Base-by-base conservation (phyloP, 805 yeast genomes). In the Candida parachauliodes region DNA sequence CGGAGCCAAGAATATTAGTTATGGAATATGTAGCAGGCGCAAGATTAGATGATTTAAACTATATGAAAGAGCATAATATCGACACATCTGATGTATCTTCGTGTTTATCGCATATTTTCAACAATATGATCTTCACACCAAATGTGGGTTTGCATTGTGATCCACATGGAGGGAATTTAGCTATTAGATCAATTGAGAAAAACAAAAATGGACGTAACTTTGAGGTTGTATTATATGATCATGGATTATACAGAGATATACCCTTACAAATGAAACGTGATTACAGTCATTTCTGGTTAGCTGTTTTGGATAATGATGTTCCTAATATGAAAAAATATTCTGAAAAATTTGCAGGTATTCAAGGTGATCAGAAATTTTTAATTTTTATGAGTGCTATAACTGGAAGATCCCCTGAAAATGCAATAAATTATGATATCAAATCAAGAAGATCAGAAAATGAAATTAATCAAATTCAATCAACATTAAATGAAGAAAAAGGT, bases 121-220 rank as follows among this genome's bases (percentile, higher is more conserved):
- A 91, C 65, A 81, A 79, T 53, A 93, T 93, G 99, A 88, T 93
- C 28, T 93, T 93, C 65, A 83, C 94, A 2, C 95, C 96, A 0
- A 81, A 79, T 19, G 95, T 88, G 16, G 87, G 91, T 1, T 76
- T 93, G 29, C 99, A 93, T 57, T 93, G 98, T 64, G 99, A 93
- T 57, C 98, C 98, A 1, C 99, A 93, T 57, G 96, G 95, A 8
- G 99, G 99, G 0, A 93, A 93, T 52, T 66, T 93, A 42, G 96
- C 98, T 0, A 87, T 93, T 16, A 68, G 88, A 39, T 50, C 59
- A 8, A 38, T 55, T 8, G 52, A 54, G 14, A 28, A 36, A 9
- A 42, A 49, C 1, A 43, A 41, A 6, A 62, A 70, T 23, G 60
- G 70, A 5, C 88, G 82, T 54, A 89, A 91, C 55, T 93, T 93